phyloP scores from a whole-genome alignment of 2,329 filamentous ascomycete species.

The Allantophomopsis cytisporea region DNA sequence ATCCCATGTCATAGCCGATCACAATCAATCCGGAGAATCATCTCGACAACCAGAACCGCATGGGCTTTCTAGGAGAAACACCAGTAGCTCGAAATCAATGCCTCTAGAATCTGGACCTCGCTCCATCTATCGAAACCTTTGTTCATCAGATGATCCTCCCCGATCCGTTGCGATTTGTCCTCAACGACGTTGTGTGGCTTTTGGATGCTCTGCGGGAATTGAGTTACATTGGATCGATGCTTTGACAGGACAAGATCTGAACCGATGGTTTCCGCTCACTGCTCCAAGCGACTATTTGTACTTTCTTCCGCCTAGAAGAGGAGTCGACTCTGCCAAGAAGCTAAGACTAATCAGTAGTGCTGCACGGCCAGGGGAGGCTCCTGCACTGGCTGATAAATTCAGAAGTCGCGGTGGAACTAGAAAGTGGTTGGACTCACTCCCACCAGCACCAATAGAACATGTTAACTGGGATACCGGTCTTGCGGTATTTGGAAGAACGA shows the following conservation, averaged over 20 bases:
- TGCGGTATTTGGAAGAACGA: neutral
- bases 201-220: slow-evolving; percentile 47
- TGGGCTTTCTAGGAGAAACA: neutral
- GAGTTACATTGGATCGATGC: slow-evolving; percentile 46
- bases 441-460: slow-evolving; percentile 1
- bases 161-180: slow-evolving; percentile 53
- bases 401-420: slow-evolving; percentile 12
- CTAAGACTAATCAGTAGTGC: slow-evolving; percentile 49
- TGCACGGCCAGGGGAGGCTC: slow-evolving; percentile 24
- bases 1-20: neutral
- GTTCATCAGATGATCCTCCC: slow-evolving; percentile 46
- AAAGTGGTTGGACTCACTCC: neutral
- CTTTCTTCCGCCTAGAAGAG: slow-evolving; percentile 41
- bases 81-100: slow-evolving; percentile 5
- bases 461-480: neutral
- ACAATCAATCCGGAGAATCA: neutral
- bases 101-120: slow-evolving; percentile 18
- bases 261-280: slow-evolving; percentile 39
- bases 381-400: slow-evolving; percentile 9
- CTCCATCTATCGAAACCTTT: slow-evolving; percentile 32
- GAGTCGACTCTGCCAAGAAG: slow-evolving; percentile 38
- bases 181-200: slow-evolving; percentile 49
- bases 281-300: slow-evolving; percentile 41
- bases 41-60: neutral
- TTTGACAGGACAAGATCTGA: slow-evolving; percentile 31